These are phyloP conservation scores for Pseudogymnoascus sp. DNA, from an alignment of 2,329 filamentous ascomycete genomes.

Conservation along the genomic window DNA sequence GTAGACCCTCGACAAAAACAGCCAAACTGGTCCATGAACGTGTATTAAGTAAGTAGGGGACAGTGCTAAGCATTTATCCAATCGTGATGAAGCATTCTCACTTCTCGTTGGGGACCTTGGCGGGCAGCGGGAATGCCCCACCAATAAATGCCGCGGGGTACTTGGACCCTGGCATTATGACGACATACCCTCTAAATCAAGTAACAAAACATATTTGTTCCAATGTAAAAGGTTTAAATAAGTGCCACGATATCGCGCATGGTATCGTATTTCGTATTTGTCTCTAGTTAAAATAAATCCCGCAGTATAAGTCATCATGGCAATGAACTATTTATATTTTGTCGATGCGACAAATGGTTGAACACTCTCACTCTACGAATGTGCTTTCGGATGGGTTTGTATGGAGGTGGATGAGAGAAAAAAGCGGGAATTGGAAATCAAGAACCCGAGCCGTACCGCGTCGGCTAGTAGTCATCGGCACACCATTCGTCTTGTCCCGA, in stretches of 20 bases:
- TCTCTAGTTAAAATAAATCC: not conserved
- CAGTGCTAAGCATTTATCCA: not conserved
- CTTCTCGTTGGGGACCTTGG: not conserved
- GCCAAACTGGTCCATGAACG: not conserved
- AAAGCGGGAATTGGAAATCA: too few species aligned
- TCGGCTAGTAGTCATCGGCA: too few species aligned
- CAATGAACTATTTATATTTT: not conserved
- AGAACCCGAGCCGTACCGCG: too few species aligned
- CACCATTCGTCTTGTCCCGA: too few species aligned
- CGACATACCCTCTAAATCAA: not conserved
- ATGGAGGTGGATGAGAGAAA: too few species aligned
- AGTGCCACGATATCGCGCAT: not conserved
- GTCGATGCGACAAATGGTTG: not conserved
- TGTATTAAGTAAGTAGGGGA: not conserved
- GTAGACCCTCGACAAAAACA: not conserved
- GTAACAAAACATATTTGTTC: not conserved
- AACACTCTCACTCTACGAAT: too few species aligned
- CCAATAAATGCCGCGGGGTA: conserved; percentile 6
- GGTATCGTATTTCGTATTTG: not conserved
- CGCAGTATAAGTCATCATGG: not conserved
- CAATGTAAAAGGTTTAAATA: not conserved
- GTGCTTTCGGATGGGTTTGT: too few species aligned
- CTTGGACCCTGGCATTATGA: not conserved
- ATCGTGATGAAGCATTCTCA: not conserved
- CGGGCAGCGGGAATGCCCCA: not conserved